Evolutionary conservation across 202 grass and related monocot species (phyloP), one percentile per base, ranked within the genome.

Genomic region (Bolboschoenoplectus hybrid): DNA sequence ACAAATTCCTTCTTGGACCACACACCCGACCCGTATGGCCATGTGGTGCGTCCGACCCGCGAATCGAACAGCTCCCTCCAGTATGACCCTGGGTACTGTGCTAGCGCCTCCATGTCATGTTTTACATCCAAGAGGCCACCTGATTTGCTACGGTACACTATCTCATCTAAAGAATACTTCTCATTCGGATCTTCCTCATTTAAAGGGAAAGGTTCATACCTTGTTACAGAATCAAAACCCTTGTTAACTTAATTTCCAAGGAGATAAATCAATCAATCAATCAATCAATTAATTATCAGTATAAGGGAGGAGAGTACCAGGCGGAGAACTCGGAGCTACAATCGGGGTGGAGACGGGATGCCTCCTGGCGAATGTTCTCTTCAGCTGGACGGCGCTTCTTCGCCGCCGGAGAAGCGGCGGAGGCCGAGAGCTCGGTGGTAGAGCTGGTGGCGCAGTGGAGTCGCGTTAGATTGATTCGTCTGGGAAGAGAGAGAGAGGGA

Each of bases 1-100:
- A 97, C 93, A 87, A 92, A 95, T 87, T 97, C 95, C 85, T 97
- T 97, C 88, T 97, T 97, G 55, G 93, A 93, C 95, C 95, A 97
- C 36, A 97, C 95, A 1, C 95, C 95, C 0, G 95, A 97, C 41
- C 95, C 95, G 63, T 94, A 97, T 49, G 95, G 95, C 95, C 95
- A 97, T 63, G 91, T 82, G 62, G 95, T 97, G 62, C 85, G 82
- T 7, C 95, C 95, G 19, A 94, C 88, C 87, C 95, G 95, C 35
- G 92, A 94, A 83, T 97, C 95, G 82, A 97, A 97, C 61, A 97
- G 92, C 44, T 90, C 91, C 46, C 95, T 89, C 95, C 95, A 97
- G 89, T 97, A 94, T 17, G 91, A 91, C 43, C 91, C 95, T 3
- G 92, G 92, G 83, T 86, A 93, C 41, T 89, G 87, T 4, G 87